Base-by-base conservation (phyloP, 345 rosid species). In the Lagerstroemia speciosa region DNA sequence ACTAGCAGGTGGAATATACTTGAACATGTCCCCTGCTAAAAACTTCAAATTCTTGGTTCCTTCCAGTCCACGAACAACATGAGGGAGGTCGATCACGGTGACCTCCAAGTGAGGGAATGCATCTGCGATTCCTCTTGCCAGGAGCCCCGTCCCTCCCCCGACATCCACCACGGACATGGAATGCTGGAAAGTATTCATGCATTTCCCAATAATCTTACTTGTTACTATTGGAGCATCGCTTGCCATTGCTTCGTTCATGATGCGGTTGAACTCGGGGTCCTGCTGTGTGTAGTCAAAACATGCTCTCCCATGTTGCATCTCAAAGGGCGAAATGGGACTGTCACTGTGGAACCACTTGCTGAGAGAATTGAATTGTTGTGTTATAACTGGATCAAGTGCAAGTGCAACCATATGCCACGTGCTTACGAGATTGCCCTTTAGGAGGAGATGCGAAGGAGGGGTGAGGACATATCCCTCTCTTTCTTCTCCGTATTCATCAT, bases 1-100 rank as follows among this genome's bases (percentile, higher is more conserved):
- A 64, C 80, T 68, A 11, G 79, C 81, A 0, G 78, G n/a, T 7
- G 86, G 84, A 43, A 83, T 40, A 11, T 30, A 40, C 29, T 61
- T 34, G 60, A 80, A 73, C 87, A 83, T 78, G 60, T 80, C 73
- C 1, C 87, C 84, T 26, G 36, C 76, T 26, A 80, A 37, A 52
- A 46, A 83, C 29, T 52, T 76, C 67, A 80, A 32, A 43, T 76
- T 78, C 5, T 50, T 33, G 7, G 30, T 37, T 3, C 70, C 81
- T 40, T 66, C 55, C 67, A 72, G 69, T 24, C 67, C 79, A 15
- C 63, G 63, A 15, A 74, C 79, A 15, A 38, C 68, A 27, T 73
- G 68, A 9, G 58, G 65, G 41, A 48, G 69, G 68, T 78, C 74
- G 0, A 80, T 19, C 0, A 77, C 80, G 4, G 69, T 71, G 65